These are phyloP conservation scores for Smittium culicis DNA, from an alignment of 371 early-diverging fungal genomes.

Conservation along the genomic window DNA sequence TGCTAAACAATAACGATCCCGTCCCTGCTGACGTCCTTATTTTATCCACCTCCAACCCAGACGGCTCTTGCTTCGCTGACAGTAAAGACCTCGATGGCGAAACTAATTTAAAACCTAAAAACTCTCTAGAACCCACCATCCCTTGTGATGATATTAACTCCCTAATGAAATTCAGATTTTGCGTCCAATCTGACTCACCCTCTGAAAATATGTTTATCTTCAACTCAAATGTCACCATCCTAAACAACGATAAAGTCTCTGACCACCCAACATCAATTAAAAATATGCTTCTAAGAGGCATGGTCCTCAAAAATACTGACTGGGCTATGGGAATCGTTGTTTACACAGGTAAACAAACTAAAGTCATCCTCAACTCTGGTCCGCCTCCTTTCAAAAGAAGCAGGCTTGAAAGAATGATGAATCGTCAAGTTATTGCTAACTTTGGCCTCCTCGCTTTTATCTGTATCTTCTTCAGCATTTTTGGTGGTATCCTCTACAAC, in stretches of 20 bases:
- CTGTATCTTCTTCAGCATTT: conserved; percentile 46
- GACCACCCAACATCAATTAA: conserved; percentile 49
- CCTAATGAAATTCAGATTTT: conserved; percentile 40
- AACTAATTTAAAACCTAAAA: conserved; percentile 79
- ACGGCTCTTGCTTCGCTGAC: conserved; percentile 72
- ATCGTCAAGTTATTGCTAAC: conserved; percentile 66
- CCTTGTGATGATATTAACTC: conserved; percentile 46
- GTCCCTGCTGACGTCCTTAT: conserved; percentile 85
- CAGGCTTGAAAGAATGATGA: conserved; percentile 78
- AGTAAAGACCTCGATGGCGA: conserved; percentile 95
- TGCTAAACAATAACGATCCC: conserved; percentile 64
- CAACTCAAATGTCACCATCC: conserved; percentile 39
- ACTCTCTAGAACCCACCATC: conserved; percentile 41
- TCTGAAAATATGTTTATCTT: conserved; percentile 50
- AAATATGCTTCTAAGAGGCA: conserved; percentile 82
- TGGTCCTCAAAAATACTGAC: conserved; percentile 74
- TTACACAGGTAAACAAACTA: conserved; percentile 84
- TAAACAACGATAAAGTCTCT: conserved; percentile 2
- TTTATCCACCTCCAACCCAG: conserved; percentile 58
- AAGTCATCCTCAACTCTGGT: conserved; percentile 77
- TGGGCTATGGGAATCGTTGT: conserved; percentile 73
- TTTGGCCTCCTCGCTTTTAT: conserved; percentile 60
- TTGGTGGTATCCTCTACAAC: conserved; percentile 30
- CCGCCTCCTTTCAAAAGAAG: conserved; percentile 77
- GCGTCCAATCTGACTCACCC: conserved; percentile 60